Evolutionary conservation across 306 rosid genomes (phyloP).

Genomic region (Rubus idaeus): DNA sequence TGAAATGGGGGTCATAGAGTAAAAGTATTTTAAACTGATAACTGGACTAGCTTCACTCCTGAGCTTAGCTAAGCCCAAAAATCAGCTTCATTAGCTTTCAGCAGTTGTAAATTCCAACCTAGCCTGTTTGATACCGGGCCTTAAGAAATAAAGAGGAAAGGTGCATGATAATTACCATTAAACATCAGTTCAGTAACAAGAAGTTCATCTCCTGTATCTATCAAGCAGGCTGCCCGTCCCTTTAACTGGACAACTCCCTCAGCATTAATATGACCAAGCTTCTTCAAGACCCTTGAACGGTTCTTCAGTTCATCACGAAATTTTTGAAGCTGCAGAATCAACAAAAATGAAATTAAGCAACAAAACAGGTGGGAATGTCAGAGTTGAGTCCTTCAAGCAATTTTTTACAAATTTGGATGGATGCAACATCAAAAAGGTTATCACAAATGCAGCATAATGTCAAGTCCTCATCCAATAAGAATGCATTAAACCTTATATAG

Average conservation of each 20-base stretch:
- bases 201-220: slow-evolving; percentile 97
- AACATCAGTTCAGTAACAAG: slow-evolving; percentile 97
- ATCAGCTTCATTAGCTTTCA: background rate
- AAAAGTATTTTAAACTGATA: background rate
- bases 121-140: background rate
- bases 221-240: slow-evolving; percentile 98
- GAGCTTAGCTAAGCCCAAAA: background rate
- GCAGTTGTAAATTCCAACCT: background rate
- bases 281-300: slow-evolving; percentile 89
- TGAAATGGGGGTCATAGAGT: background rate
- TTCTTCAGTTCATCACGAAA: slow-evolving; percentile 90
- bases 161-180: slow-evolving; percentile 59
- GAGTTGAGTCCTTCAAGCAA: background rate
- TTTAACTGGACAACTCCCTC: slow-evolving; percentile 94
- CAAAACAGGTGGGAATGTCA: background rate
- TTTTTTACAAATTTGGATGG: background rate
- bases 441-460: background rate
- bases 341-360: slow-evolving; percentile 3
- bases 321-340: slow-evolving; percentile 72
- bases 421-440: background rate
- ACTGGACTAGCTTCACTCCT: background rate
- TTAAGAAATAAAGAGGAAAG: slow-evolving; percentile 18
- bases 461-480: slow-evolving; percentile 10
- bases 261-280: slow-evolving; percentile 93
- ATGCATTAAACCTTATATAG: slow-evolving; percentile 1